Conservation (phyloP, 495 filamentous ascomycete species). For the Penicillium maclennaniae region DNA sequence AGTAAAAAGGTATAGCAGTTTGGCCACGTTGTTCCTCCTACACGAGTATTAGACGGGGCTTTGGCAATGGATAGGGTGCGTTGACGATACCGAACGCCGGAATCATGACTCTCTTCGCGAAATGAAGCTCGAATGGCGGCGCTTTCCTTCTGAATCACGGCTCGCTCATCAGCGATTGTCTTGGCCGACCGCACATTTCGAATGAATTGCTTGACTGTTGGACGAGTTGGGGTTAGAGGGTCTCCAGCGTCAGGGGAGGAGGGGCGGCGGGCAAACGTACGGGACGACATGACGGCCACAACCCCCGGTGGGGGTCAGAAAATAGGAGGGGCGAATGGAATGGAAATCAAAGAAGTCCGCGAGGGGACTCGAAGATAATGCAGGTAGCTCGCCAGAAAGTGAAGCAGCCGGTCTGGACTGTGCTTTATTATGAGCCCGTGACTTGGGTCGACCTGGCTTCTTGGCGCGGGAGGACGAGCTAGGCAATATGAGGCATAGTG, state of each 20-base stretch:
- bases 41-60: conserved; percentile 23
- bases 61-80: conserved; percentile 5
- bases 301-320: conserved; percentile 35
- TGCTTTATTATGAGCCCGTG: conserved; percentile 29
- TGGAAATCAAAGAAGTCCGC: conserved; percentile 3
- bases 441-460: conserved; percentile 32
- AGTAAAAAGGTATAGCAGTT: conserved; percentile 96
- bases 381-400: conserved; percentile 7
- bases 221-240: conserved; percentile 13
- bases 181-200: conserved; percentile 97
- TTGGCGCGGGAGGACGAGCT: conserved; percentile 21
- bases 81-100: conserved; percentile 63
- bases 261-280: conserved; percentile 46
- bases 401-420: conserved; percentile 21
- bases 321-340: conserved; percentile 15
- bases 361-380: conserved; percentile 9
- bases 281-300: conserved; percentile 61
- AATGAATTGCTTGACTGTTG: conserved; percentile 96
- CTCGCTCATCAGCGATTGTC: conserved; percentile 96
- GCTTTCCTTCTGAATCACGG: conserved; percentile 98
- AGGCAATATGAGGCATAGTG: conserved; percentile 9
- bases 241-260: conserved; percentile 30
- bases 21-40: conserved; percentile 98
- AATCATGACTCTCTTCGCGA: conserved; percentile 91
- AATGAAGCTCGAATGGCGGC: conserved; percentile 96